Evolutionary conservation across 2,329 filamentous ascomycete genomes (phyloP).

Genomic region (Amesomyces nigricolor): DNA sequence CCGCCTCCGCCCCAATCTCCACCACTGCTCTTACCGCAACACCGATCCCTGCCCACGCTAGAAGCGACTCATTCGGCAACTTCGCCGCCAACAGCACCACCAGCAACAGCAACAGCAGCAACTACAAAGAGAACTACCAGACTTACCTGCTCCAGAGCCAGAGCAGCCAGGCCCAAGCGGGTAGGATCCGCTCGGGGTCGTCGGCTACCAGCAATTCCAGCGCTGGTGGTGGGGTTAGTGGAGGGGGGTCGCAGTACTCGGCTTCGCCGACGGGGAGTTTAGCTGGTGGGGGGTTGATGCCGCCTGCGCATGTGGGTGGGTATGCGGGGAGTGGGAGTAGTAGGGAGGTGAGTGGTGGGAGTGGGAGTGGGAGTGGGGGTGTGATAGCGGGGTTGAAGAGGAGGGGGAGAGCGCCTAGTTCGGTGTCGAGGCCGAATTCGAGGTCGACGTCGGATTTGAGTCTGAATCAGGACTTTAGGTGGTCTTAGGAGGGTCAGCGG

Average conservation of each 20-base stretch:
- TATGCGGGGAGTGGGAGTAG: constrained; percentile 2
- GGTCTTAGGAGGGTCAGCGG: constrained; percentile 22
- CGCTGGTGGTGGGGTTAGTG: not conserved
- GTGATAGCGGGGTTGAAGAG: constrained; percentile 19
- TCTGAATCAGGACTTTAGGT: constrained; percentile 15
- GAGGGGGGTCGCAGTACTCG: constrained; percentile 8
- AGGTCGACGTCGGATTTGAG: constrained; percentile 12
- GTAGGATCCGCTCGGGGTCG: constrained; percentile 23
- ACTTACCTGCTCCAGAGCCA: not conserved
- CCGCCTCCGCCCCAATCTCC: constrained; percentile 17
- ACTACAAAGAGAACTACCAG: constrained; percentile 26
- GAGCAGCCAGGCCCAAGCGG: constrained; percentile 1
- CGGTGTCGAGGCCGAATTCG: constrained; percentile 1
- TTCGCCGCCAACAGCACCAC: not conserved
- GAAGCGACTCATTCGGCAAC: constrained; percentile 12
- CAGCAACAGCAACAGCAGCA: constrained; percentile 3
- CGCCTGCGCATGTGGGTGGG: not conserved
- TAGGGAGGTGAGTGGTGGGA: not conserved
- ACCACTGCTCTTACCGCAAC: not conserved
- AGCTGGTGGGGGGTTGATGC: not conserved
- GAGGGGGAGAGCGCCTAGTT: constrained; percentile 23
- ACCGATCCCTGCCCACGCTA: not conserved
- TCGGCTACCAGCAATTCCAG: constrained; percentile 16
- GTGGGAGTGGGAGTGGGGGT: constrained; percentile 1
- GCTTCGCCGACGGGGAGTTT: constrained; percentile 16